These are phyloP conservation scores for Geotrichum candidum DNA, from an alignment of 1,139 yeast species.

Conservation along the genomic window DNA sequence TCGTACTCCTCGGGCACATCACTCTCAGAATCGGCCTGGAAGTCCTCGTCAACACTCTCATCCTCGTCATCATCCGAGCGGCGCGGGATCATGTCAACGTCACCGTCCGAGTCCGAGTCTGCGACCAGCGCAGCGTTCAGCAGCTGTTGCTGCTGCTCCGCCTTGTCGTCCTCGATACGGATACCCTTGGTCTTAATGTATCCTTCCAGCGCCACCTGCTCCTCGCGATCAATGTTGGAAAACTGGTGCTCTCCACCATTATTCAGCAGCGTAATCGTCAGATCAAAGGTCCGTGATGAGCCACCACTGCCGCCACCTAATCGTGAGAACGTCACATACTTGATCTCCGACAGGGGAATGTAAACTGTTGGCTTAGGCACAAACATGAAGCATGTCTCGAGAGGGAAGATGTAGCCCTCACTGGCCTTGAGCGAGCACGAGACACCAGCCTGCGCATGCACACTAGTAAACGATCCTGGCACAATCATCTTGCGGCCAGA, in stretches of 20 bases:
- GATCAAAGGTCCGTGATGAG: slow-evolving; percentile 86
- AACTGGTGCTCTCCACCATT: slow-evolving; percentile 71
- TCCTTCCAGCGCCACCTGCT: slow-evolving; percentile 70
- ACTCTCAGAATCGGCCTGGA: slow-evolving; percentile 56
- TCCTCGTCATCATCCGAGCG: slow-evolving; percentile 51
- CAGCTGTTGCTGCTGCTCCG: slow-evolving; percentile 37
- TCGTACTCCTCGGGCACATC: slow-evolving; percentile 89
- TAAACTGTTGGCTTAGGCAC: slow-evolving; percentile 92
- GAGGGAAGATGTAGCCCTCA: slow-evolving; percentile 86
- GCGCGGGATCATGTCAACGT: slow-evolving; percentile 24
- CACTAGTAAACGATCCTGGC: slow-evolving; percentile 79
- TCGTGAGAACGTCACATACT: slow-evolving; percentile 75
- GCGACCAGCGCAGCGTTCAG: slow-evolving; percentile 17
- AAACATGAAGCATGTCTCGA: slow-evolving; percentile 85
- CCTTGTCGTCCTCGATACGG: slow-evolving; percentile 66
- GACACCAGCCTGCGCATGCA: slow-evolving; percentile 64
- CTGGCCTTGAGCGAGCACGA: slow-evolving; percentile 91
- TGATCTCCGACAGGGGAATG: slow-evolving; percentile 79
- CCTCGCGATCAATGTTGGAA: slow-evolving; percentile 86
- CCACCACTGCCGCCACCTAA: slow-evolving; percentile 68
- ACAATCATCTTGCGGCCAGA: slow-evolving; percentile 79
- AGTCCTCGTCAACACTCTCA: slow-evolving; percentile 49
- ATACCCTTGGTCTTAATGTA: slow-evolving; percentile 74
- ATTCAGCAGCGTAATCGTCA: slow-evolving; percentile 66
- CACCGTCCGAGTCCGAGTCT: slow-evolving; percentile 18